Conservation (phyloP, 805 yeast species). For the Barnettozyma populi region DNA sequence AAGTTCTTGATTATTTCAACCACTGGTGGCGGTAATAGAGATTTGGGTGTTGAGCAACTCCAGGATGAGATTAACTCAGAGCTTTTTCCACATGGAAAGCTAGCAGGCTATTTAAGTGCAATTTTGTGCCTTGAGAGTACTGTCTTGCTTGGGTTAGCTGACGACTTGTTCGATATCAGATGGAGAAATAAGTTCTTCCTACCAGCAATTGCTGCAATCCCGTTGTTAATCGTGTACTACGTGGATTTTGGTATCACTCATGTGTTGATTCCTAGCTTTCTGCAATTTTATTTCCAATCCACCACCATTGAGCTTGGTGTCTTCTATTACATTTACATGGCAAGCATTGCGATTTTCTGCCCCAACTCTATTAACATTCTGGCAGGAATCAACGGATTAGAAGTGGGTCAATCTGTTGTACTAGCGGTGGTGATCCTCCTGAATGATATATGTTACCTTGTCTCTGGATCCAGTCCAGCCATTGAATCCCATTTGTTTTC, state of each 20-base stretch:
- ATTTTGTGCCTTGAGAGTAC: slow-evolving; percentile 79
- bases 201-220: slow-evolving; percentile 93
- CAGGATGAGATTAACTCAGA: slow-evolving; percentile 9
- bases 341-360: slow-evolving; percentile 83
- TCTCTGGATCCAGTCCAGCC: slow-evolving; percentile 49
- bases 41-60: slow-evolving; percentile 26
- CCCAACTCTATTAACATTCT: slow-evolving; percentile 94
- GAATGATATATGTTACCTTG: slow-evolving; percentile 71
- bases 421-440: slow-evolving; percentile 63
- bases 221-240: slow-evolving; percentile 83
- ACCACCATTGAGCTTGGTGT: slow-evolving; percentile 64
- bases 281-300: slow-evolving; percentile 37
- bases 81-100: slow-evolving; percentile 70
- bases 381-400: slow-evolving; percentile 96
- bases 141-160: slow-evolving; percentile 81
- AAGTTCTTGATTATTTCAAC: slow-evolving; percentile 59
- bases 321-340: slow-evolving; percentile 86
- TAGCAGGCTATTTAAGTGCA: slow-evolving; percentile 84
- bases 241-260: slow-evolving; percentile 92
- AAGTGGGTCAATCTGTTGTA: slow-evolving; percentile 89
- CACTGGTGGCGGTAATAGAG: slow-evolving; percentile 55
- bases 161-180: slow-evolving; percentile 90
- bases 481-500: slow-evolving; percentile 80
- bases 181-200: slow-evolving; percentile 97
- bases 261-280: slow-evolving; percentile 68